phyloP scores from a whole-genome alignment of 306 rosid species.

The Hylodesmum podocarpum region DNA sequence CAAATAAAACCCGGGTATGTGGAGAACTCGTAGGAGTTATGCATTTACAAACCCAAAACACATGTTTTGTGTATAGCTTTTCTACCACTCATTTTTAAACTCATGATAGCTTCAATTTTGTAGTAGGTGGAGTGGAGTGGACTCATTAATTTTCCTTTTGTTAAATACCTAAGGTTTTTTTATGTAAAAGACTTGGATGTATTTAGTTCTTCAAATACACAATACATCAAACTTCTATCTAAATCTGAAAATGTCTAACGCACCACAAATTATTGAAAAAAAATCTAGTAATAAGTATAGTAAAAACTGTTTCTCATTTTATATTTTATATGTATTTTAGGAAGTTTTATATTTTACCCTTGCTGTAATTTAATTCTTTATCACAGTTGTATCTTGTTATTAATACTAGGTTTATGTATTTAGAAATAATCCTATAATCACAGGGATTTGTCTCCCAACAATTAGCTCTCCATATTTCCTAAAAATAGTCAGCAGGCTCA shows the following conservation, averaged over 20 bases:
- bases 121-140: background rate
- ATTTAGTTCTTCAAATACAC: background rate
- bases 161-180: background rate
- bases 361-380: too few relatives aligned
- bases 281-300: too few relatives aligned
- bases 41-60: background rate
- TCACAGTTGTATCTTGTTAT: too few relatives aligned
- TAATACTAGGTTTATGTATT: too few relatives aligned
- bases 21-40: background rate
- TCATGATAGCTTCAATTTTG: background rate
- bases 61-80: background rate
- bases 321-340: too few relatives aligned
- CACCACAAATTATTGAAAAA: background rate
- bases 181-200: background rate
- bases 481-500: too few relatives aligned
- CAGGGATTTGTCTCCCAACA: too few relatives aligned
- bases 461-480: too few relatives aligned
- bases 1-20: background rate
- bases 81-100: background rate
- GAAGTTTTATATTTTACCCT: too few relatives aligned
- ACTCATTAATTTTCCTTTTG: background rate
- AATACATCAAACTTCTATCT: background rate
- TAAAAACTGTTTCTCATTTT: too few relatives aligned
- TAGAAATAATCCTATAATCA: too few relatives aligned
- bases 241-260: background rate